Evolutionary conservation across 208 protist genomes (phyloP), one percentile per base, ranked within the genome.

Genomic region (Crithidia acanthocephali): DNA sequence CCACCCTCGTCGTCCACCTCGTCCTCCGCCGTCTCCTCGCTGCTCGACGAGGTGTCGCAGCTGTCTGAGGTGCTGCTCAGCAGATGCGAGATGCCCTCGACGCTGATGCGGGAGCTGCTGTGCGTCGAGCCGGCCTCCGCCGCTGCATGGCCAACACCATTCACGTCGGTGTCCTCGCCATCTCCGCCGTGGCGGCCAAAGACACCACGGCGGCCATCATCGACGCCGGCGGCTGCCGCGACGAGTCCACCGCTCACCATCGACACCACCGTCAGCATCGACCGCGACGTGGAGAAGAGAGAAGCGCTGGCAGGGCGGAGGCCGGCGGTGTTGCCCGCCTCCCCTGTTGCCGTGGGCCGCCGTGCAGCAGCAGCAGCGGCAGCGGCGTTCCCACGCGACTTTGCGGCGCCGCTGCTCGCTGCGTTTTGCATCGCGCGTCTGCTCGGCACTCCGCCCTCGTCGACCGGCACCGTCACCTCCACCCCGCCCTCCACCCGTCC

Each of bases 381-480:
- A 2, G 33, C 48, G 35, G 5, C 13, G 44, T n/a, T n/a, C 6
- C 32, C 33, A 25, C 32, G 30, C 27, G n/a, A 25, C 59, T 64
- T 64, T 11, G 42, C 30, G 2, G 30, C 8, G 2, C 37, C 45
- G 27, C 33, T 40, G 23, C 5, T 23, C 0, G n/a, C 11, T 40
- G 8, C 48, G n/a, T 59, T 50, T 2, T 37, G 23, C n/a, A 25
- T 13, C 2, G 51, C 56, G 15, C 40, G 68, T 6, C 42, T 42
- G 42, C 37, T 40, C n/a, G 73, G 61, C 27, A 83, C 22, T n/a
- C 88, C 88, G 47, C 86, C 90, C 48, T 93, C 84, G 51, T 92
- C 86, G 20, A 64, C 74, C 9, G 86, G 74, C 23, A 95, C 85
- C 6, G 53, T 11, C 25, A 78, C 73, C 37, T 91, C 77, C 16